These are phyloP conservation scores for Alternaria arborescens DNA, from an alignment of 2,329 filamentous ascomycete species.

Conservation along the genomic window DNA sequence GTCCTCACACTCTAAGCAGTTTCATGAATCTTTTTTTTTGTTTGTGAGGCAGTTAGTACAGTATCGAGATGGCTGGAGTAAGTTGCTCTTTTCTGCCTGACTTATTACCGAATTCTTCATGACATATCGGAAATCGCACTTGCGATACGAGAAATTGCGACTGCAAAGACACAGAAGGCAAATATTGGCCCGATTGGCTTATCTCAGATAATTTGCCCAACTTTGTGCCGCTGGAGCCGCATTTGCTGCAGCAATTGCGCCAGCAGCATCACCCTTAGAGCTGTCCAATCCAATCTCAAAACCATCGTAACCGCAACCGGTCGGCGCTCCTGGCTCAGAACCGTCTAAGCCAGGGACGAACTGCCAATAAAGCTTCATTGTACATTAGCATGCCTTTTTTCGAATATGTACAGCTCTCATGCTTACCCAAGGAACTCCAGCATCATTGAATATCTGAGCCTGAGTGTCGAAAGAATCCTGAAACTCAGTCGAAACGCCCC, in stretches of 20 bases:
- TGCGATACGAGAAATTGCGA: not conserved
- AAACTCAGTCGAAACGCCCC: not conserved
- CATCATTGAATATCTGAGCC: not conserved
- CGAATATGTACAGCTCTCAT: not conserved
- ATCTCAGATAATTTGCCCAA: slow-evolving; percentile 1
- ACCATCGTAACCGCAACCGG: slow-evolving; percentile 1
- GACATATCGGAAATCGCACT: not conserved
- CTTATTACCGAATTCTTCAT: not conserved
- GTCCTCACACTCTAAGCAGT: not conserved
- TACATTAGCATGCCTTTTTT: not conserved
- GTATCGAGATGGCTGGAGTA: not conserved
- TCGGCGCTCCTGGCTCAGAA: not conserved
- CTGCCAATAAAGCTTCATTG: not conserved
- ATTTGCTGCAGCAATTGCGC: slow-evolving; percentile 2
- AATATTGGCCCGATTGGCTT: not conserved
- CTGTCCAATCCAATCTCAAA: slow-evolving; percentile 4
- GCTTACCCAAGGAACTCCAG: slow-evolving; percentile 4
- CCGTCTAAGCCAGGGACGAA: slow-evolving; percentile 2
- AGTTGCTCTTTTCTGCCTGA: not conserved
- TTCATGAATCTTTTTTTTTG: not conserved
- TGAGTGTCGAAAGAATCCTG: not conserved
- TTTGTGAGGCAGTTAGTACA: not conserved
- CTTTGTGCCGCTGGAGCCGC: slow-evolving; percentile 3
- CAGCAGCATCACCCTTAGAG: slow-evolving; percentile 6
- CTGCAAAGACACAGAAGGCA: not conserved